Evolutionary conservation across 352 stramenopile species (phyloP).

Genomic region (Phytophthora rubi): DNA sequence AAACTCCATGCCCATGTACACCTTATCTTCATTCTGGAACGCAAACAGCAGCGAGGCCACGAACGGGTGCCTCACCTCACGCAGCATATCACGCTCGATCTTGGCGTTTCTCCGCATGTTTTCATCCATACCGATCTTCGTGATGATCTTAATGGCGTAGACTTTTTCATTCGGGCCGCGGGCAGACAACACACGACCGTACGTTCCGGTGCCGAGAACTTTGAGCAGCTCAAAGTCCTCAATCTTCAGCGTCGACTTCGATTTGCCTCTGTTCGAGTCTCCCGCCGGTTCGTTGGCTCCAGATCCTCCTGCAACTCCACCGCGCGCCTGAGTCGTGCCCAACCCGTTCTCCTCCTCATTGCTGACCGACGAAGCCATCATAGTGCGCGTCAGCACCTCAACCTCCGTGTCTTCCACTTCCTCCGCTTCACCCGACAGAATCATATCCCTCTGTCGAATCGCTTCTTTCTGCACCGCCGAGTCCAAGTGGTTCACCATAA

Average conservation of each 20-base stretch:
- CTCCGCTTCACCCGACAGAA: conserved; percentile 78
- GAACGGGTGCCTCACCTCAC: conserved; percentile 95
- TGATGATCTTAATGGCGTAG: conserved; percentile 91
- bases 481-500: conserved; percentile 84
- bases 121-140: conserved; percentile 90
- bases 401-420: conserved; percentile 78
- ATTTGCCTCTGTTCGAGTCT: conserved; percentile 65
- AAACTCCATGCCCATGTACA: conserved; percentile 99
- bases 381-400: conserved; percentile 62
- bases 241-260: conserved; percentile 81
- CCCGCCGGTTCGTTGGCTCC: conserved; percentile 13
- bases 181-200: conserved; percentile 84
- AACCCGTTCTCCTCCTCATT: conserved; percentile 66
- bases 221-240: conserved; percentile 90
- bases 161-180: conserved; percentile 68
- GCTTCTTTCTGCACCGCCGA: conserved; percentile 49
- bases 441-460: conserved; percentile 61
- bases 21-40: conserved; percentile 98
- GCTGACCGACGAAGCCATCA: conserved; percentile 62
- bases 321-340: conserved; percentile 31
- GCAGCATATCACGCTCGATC: conserved; percentile 95
- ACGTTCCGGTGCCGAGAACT: conserved; percentile 85
- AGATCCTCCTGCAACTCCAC: conserved; percentile 23
- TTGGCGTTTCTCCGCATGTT: conserved; percentile 83
- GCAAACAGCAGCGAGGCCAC: conserved; percentile 97